Base-by-base conservation (phyloP, 805 yeast species). In the Pichia occidentalis region DNA sequence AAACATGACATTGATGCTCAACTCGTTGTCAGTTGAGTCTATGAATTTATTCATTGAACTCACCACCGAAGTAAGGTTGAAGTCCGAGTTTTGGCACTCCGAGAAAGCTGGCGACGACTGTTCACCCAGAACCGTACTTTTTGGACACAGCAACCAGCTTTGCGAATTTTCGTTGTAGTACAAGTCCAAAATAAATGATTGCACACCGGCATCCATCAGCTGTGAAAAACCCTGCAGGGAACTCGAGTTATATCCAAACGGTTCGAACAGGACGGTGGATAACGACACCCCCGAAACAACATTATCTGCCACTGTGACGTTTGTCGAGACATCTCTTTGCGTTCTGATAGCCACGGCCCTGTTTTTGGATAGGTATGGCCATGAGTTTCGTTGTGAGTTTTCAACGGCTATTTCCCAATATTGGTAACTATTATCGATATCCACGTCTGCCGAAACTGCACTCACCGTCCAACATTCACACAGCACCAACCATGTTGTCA, bases 111-210 rank as follows among this genome's bases (percentile, higher is more conserved):
- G 14, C 17, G 67, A 64, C 1, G 21, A 10, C 4, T 27, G 17
- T 9, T 37, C 30, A 9, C 6, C 13, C 4, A 14, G 9, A 12
- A 45, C 8, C 14, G 24, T 24, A 11, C 28, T 19, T 5, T 29
- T 21, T 3, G 83, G 80, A 46, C 84, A 77, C 3, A 77, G 53
- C 46, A 76, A 80, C 75, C 82, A 77, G 39, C 57, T 60, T 8
- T 42, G 35, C 3, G 65, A 57, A 29, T 58, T 48, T 34, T 70
- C 73, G 48, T 72, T 73, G 66, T 75, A 71, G 53, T 77, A 78
- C 20, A 79, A 38, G 49, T 81, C 84, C 4, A 78, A 36, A 37
- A 62, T 56, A n/a, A 76, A 52, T 0, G 66, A 54, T 36, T 67
- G 70, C 1, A 68, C 58, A 0, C 83, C 83, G 2, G 56, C 55